A percentile compares a stretch with the other conserved stretches of the same genome.
Evolutionary conservation across 768 basidiomycete species (phyloP).

Genomic region (Xerocomellus intermedius): DNA sequence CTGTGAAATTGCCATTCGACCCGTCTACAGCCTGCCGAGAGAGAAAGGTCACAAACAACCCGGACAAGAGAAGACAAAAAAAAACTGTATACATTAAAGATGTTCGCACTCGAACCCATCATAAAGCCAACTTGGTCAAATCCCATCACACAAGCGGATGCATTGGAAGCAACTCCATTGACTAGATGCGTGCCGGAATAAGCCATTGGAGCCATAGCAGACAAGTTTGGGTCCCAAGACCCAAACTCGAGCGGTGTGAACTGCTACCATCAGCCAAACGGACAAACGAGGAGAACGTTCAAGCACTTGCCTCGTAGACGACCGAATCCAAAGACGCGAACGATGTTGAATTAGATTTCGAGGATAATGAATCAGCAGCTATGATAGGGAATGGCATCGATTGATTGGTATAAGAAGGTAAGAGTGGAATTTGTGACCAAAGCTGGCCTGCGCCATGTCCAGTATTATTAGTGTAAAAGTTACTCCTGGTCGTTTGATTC

Average conservation of each 20-base stretch:
- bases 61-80: not conserved
- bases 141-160: constrained; percentile 62
- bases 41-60: not conserved
- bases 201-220: constrained; percentile 64
- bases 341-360: constrained; percentile 42
- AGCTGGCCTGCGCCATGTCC: constrained; percentile 73
- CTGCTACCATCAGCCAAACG: constrained; percentile 28
- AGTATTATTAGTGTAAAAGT: constrained; percentile 59
- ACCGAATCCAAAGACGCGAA: constrained; percentile 40
- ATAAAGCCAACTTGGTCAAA: constrained; percentile 77
- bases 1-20: constrained; percentile 35
- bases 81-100: constrained; percentile 53
- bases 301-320: constrained; percentile 55
- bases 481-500: constrained; percentile 55
- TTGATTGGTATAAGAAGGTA: constrained; percentile 49
- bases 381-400: constrained; percentile 68
- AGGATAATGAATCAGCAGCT: constrained; percentile 52
- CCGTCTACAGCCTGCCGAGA: constrained; percentile 51
- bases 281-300: constrained; percentile 11
- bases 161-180: constrained; percentile 54
- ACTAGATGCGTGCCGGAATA: constrained; percentile 64
- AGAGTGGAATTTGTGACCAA: constrained; percentile 55
- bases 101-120: constrained; percentile 70
- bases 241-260: constrained; percentile 67
- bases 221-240: constrained; percentile 69